Evolutionary conservation across 1,284 basidiomycete species (phyloP).

Genomic region (Ganoderma sinense): DNA sequence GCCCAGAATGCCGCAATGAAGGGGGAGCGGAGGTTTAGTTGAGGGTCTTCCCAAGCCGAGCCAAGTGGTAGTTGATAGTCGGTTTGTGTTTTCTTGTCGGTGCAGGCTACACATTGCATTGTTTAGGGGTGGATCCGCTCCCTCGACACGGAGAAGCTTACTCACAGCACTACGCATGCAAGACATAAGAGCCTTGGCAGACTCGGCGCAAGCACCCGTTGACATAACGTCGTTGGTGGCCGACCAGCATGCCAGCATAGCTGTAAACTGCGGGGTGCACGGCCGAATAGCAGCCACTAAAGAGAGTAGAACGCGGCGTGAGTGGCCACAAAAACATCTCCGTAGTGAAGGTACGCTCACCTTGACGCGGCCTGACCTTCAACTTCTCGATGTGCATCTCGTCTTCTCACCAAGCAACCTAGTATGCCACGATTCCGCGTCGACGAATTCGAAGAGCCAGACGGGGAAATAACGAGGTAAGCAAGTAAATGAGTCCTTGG

Average conservation of each 20-base stretch:
- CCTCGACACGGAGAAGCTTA: constrained; percentile 28
- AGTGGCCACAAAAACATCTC: neutral
- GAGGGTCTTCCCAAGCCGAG: constrained; percentile 75
- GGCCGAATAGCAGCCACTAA: constrained; percentile 19
- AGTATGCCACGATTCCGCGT: neutral
- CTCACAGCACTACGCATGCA: constrained; percentile 91
- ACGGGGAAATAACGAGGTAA: neutral
- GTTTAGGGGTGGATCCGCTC: constrained; percentile 4
- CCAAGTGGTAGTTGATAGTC: constrained; percentile 87
- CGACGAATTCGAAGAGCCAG: neutral
- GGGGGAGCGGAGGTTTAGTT: constrained; percentile 49
- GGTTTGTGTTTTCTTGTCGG: constrained; percentile 69
- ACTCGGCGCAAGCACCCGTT: constrained; percentile 66
- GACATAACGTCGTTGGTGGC: constrained; percentile 77
- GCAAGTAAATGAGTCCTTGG: neutral
- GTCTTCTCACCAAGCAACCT: constrained; percentile 19
- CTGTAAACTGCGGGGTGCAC: constrained; percentile 75
- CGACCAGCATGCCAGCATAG: constrained; percentile 95
- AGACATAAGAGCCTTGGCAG: constrained; percentile 74
- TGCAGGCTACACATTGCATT: constrained; percentile 56
- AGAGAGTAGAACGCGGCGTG: constrained; percentile 3
- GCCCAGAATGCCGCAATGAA: neutral
- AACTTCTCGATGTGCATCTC: constrained; percentile 79
- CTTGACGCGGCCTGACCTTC: constrained; percentile 82
- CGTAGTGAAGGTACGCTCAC: constrained; percentile 46